Base-by-base conservation (phyloP, 1,284 basidiomycete species). In the Hymenochaete sp. region DNA sequence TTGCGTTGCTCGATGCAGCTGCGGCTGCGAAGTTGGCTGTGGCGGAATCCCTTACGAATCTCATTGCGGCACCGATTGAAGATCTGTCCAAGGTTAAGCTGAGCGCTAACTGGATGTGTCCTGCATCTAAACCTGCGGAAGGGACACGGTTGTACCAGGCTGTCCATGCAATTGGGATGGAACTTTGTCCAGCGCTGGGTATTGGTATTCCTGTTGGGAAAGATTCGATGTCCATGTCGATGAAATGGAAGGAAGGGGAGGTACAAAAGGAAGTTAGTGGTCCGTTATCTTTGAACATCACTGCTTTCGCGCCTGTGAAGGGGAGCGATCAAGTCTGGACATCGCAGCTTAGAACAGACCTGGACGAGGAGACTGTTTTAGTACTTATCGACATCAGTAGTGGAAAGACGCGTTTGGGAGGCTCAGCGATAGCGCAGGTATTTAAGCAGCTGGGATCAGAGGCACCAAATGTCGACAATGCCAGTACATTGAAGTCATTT, bases 181-280 rank as follows among this genome's bases (percentile, higher is more conserved):
- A 96, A 51, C 70, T 99, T 9, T 98, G 96, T 63, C 93, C 95
- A n/a, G 79, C 79, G 18, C 75, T 99, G 10, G 93, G 95, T 9
- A 70, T 98, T 18, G 87, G 92, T 19, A 92, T 99, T 42, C 96
- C 95, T 0, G 95, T 98, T 27, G 95, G 96, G 25, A 99, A 99
- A 67, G 95, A 99, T 64, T 97, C 93, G 2, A 98, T 99, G 96
- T 93, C 90, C 26, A 99, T 98, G 95, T 86, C 88, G 50, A 98
- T 98, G 95, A 86, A 82, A 56, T 99, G 95, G 95, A 73, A 61
- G 44, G 64, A 83, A 22, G 71, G 71, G 6, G 72, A 67, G 19
- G 75, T 81, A 53, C 68, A 78, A 57, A 82, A 80, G 50, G 82
- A 93, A 57, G 89, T 98, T 48, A 93, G 81, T 35, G 76, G 95